These are phyloP conservation scores for Botrytis porri DNA, from an alignment of 2,329 filamentous ascomycete species.

Conservation along the genomic window DNA sequence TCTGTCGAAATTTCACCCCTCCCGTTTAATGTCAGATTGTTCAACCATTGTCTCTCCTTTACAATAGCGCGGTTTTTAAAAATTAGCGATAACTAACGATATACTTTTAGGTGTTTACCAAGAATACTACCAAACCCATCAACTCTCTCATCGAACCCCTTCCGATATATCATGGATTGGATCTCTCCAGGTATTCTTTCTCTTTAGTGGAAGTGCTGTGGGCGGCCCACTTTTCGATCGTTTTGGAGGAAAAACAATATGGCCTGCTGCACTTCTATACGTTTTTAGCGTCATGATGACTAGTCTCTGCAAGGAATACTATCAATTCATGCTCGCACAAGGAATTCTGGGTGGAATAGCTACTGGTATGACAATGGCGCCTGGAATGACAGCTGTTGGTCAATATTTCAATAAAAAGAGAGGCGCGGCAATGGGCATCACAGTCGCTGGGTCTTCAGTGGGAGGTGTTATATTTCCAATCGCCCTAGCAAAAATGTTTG, in stretches of 20 bases:
- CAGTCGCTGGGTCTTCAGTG: slow-evolving; percentile 30
- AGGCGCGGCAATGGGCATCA: slow-evolving; percentile 47
- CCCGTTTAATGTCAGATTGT: not conserved
- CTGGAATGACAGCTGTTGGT: slow-evolving; percentile 29
- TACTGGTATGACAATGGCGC: slow-evolving; percentile 41
- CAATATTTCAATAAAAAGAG: slow-evolving; percentile 54
- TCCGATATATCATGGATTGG: slow-evolving; percentile 17
- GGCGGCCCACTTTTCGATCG: slow-evolving; percentile 19
- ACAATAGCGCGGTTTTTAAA: not conserved
- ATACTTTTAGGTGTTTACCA: slow-evolving; percentile 48
- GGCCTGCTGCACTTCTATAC: slow-evolving; percentile 26
- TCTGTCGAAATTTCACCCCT: not conserved
- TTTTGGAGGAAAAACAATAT: slow-evolving; percentile 51
- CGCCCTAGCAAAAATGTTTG: slow-evolving; percentile 13
- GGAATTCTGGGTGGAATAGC: slow-evolving; percentile 36
- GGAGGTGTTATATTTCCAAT: slow-evolving; percentile 21
- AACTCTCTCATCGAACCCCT: slow-evolving; percentile 42
- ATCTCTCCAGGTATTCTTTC: slow-evolving; percentile 15
- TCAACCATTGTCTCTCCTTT: not conserved
- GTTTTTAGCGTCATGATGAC: slow-evolving; percentile 39
- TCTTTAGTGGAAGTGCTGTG: slow-evolving; percentile 10
- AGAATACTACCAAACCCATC: slow-evolving; percentile 51
- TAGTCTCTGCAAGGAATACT: slow-evolving; percentile 39
- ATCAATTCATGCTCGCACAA: slow-evolving; percentile 40
- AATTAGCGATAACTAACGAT: not conserved